A percentile compares a stretch with the other conserved stretches of the same genome.
phyloP scores from a whole-genome alignment of 257 asterid species.

The Galeopsis tetrahit region DNA sequence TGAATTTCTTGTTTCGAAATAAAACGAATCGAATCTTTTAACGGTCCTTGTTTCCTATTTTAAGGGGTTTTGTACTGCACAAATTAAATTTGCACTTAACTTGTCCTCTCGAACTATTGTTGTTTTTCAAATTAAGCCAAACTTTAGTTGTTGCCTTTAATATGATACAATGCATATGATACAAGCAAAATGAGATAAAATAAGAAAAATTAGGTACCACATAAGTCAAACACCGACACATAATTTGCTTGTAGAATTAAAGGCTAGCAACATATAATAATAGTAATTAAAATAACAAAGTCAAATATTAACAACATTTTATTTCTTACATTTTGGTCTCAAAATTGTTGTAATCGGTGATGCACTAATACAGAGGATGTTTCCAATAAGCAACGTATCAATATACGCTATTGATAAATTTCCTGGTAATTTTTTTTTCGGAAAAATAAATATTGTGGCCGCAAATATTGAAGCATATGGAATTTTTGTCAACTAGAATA shows the following conservation, averaged over 20 bases:
- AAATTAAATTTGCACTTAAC: no score
- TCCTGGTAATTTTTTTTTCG: no score
- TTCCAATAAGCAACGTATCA: no score
- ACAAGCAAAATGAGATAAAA: not conserved
- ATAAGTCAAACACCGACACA: conserved; percentile 15
- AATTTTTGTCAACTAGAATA: no score
- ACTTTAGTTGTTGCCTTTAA: not conserved
- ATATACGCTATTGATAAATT: no score
- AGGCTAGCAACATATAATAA: not conserved
- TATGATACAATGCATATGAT: not conserved
- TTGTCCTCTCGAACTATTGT: not conserved
- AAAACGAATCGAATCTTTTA: no score
- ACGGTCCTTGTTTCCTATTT: no score
- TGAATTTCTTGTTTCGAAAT: no score
- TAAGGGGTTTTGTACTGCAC: no score
- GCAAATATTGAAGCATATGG: no score
- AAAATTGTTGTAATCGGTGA: not conserved
- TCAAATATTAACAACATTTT: conserved; percentile 2
- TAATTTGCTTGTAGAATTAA: not conserved
- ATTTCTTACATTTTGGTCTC: not conserved
- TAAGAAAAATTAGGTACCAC: not conserved
- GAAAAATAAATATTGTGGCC: no score
- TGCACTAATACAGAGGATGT: not conserved
- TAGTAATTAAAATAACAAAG: not conserved
- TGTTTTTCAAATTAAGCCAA: not conserved